Percentiles rank a stretch among this genome's conserved stretches.
Evolutionary conservation across 2,329 filamentous ascomycete species (phyloP).

Genomic region (Fusarium setosum): DNA sequence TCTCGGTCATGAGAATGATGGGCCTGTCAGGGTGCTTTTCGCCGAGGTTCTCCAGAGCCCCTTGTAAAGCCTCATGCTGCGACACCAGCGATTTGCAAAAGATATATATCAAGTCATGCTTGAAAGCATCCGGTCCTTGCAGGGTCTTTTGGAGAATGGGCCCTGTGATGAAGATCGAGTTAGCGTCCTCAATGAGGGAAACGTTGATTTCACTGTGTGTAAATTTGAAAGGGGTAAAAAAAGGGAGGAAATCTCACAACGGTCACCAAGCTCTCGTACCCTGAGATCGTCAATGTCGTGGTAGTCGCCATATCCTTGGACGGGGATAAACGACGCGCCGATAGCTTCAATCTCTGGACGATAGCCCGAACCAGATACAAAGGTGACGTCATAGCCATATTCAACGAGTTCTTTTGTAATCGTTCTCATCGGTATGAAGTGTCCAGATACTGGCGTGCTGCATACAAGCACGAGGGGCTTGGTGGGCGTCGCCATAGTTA

Average conservation of each 20-base stretch:
- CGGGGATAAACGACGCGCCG: background rate
- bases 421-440: background rate
- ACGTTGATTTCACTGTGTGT: no score
- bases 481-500: background rate
- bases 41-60: background rate
- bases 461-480: background rate
- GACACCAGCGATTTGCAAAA: conserved; percentile 6
- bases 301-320: conserved; percentile 12
- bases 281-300: conserved; percentile 3
- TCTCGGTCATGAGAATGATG: conserved; percentile 1
- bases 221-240: background rate
- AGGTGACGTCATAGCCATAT: conserved; percentile 1
- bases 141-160: background rate
- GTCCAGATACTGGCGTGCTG: background rate
- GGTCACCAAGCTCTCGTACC: background rate
- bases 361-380: conserved; percentile 5
- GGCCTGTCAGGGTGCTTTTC: background rate
- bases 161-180: background rate
- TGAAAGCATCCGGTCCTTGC: conserved; percentile 1
- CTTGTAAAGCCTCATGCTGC: conserved; percentile 2
- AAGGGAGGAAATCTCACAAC: background rate
- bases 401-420: background rate
- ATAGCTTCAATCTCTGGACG: background rate
- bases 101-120: conserved; percentile 1
- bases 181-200: background rate